Base-by-base conservation (phyloP, 495 filamentous ascomycete genomes). In the Aspergillus indologenus region DNA sequence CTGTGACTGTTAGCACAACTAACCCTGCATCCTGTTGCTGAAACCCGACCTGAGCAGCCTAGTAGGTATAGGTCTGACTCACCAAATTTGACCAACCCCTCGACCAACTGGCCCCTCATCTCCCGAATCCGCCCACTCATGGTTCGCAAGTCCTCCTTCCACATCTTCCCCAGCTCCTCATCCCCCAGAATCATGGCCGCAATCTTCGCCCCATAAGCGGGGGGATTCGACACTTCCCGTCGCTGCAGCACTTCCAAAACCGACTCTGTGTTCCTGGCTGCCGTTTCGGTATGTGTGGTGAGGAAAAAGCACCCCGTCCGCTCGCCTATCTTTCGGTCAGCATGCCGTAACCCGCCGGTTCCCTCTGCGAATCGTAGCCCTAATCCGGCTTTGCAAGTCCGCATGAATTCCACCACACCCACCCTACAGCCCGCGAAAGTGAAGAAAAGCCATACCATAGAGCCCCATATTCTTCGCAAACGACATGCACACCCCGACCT, bases 401-500 rank as follows among this genome's bases (percentile, higher is more conserved):
- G n/a, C n/a, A n/a, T n/a, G n/a, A n/a, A n/a, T n/a, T n/a, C n/a
- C n/a, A n/a, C n/a, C n/a, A n/a, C n/a, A n/a, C n/a, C n/a, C n/a
- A n/a, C n/a, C n/a, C n/a, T n/a, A n/a, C n/a, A n/a, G n/a, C n/a
- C n/a, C n/a, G n/a, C n/a, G n/a, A n/a, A 50, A 29, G 26, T 4
- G 26, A 29, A 29, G 17, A 26, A 31, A 58, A 53, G 48, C n/a
- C 21, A 45, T 59, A 71, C 75, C 75, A 59, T 80, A 80, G 29
- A 80, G 68, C n/a, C 77, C 77, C 65, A 81, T 74, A 53, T 73
- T 79, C 62, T 81, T 79, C 5, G 78, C 71, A 61, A 79, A 79
- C 0, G 75, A 78, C 24, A 75, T 34, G 49, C 68, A 72, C 4
- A 78, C 65, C 0, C 62, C 66, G 0, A 65, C 54, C 53, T 75